Evolutionary conservation across 2,329 filamentous ascomycete species (phyloP), one percentile per base, ranked within the genome.

Genomic region (Ophiostoma sp.): DNA sequence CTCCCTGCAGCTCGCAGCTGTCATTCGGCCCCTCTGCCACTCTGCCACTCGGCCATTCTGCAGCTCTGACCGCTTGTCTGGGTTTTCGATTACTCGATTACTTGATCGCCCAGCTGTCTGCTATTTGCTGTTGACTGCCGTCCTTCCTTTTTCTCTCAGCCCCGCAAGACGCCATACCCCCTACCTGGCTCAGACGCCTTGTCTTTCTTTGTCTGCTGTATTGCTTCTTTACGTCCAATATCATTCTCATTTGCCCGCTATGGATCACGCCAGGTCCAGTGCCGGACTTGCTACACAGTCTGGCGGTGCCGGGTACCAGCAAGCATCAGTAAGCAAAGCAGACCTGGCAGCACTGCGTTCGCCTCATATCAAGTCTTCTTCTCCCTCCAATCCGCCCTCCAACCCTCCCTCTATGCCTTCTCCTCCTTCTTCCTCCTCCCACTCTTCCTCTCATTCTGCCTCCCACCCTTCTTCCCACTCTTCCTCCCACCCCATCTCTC

Each of bases 241-340:
- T 41, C 38, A 40, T 18, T 52, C 6, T 36, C 52, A 52, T 66
- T 64, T 45, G 55, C 58, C 63, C 62, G 47, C 63, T 45, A 72
- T 72, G 71, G 68, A 72, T 70, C 44, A 71, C 68, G 70, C 67
- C 68, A 70, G 68, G 55, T 38, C 55, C 55, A 60, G 27, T 38
- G 55, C 55, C 27, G 55, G 55, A 11, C 27, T 60, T 9, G n/a
- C 27, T 55, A 27, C 49, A 55, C 49, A 55, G 60, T 55, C 65
- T 64, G 55, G 62, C 42, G 38, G 44, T 62, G 7, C 67, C 60
- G 67, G n/a, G n/a, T 68, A 49, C 40, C 38, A 62, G 36, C 38
- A 55, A 14, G 64, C 67, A 42, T 58, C 69, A 65, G 67, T 63
- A 66, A 55, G 58, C 62, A 64, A 69, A 65, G 60, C 62, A 36